A percentile compares a stretch with the other conserved stretches of the same genome.
These are phyloP conservation scores for Phytophthora litchii DNA, from an alignment of 352 stramenopile genomes.

Conservation along the genomic window DNA sequence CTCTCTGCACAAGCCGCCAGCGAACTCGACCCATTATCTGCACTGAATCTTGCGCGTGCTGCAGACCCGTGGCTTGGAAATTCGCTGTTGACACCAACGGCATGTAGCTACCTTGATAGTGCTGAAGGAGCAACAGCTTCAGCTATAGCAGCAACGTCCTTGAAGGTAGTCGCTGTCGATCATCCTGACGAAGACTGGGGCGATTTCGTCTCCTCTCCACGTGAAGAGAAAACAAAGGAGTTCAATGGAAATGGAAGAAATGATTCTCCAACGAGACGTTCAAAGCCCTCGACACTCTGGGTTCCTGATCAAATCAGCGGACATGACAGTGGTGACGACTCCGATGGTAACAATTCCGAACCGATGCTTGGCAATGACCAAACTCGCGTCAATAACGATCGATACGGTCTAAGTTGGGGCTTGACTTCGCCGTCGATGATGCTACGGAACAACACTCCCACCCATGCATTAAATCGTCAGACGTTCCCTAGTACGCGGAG, in stretches of 20 bases:
- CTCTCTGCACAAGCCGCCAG: conserved; percentile 28
- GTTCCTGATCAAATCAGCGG: conserved; percentile 10
- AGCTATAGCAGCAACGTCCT: conserved; percentile 24
- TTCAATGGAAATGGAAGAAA: conserved; percentile 3
- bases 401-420: conserved; percentile 8
- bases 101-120: conserved; percentile 23
- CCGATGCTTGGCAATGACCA: conserved; percentile 14
- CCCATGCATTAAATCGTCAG: conserved; percentile 22
- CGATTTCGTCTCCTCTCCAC: conserved; percentile 51
- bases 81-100: conserved; percentile 30
- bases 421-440: conserved; percentile 15
- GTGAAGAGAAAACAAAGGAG: conserved; percentile 16
- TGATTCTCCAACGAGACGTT: neutral
- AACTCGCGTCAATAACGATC: conserved; percentile 13
- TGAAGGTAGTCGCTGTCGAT: conserved; percentile 50
- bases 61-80: conserved; percentile 63
- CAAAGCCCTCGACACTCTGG: neutral
- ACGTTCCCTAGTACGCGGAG: conserved; percentile 9
- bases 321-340: conserved; percentile 16
- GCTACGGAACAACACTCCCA: conserved; percentile 32
- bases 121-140: conserved; percentile 23
- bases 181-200: conserved; percentile 58
- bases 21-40: conserved; percentile 60
- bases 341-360: conserved; percentile 11
- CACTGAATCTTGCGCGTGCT: conserved; percentile 49